Percentiles rank a stretch among this genome's conserved stretches.
These are phyloP conservation scores for Blastobotrys proliferans DNA, from an alignment of 1,139 yeast genomes.

Conservation along the genomic window DNA sequence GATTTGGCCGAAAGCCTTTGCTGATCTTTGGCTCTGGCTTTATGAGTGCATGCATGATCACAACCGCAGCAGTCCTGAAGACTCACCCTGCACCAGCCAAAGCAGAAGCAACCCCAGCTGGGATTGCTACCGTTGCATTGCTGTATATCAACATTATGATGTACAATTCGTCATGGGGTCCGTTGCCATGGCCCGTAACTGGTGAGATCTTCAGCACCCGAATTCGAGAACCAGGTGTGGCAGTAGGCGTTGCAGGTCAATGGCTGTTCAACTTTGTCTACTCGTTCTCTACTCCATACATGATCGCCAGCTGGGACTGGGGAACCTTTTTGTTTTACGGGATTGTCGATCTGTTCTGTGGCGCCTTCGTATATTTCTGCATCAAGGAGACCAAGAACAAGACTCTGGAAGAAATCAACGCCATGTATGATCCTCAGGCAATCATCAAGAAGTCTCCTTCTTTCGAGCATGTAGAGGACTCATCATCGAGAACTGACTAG, in stretches of 20 bases:
- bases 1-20: constrained; percentile 10
- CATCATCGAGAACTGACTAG: no score
- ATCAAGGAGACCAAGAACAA: constrained; percentile 9
- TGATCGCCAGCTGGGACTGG: constrained; percentile 7
- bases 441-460: no score
- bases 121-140: constrained; percentile 11
- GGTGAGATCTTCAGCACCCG: constrained; percentile 5
- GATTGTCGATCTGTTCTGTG: constrained; percentile 6
- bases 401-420: constrained; percentile 11
- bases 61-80: constrained; percentile 8
- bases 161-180: constrained; percentile 11
- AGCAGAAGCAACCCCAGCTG: constrained; percentile 4
- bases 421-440: constrained; percentile 12
- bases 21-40: constrained; percentile 7
- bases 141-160: constrained; percentile 8
- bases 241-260: constrained; percentile 4
- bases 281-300: constrained; percentile 10
- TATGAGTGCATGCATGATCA: constrained; percentile 13
- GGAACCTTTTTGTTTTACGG: constrained; percentile 13
- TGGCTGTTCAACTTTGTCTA: constrained; percentile 11
- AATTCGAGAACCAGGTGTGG: constrained; percentile 8
- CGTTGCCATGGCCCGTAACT: constrained; percentile 12
- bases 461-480: no score
- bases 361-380: constrained; percentile 9
- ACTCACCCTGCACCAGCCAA: constrained; percentile 9